Evolutionary conservation across 176 grass and related monocot genomes (phyloP).

Genomic region (Eleusine indica): DNA sequence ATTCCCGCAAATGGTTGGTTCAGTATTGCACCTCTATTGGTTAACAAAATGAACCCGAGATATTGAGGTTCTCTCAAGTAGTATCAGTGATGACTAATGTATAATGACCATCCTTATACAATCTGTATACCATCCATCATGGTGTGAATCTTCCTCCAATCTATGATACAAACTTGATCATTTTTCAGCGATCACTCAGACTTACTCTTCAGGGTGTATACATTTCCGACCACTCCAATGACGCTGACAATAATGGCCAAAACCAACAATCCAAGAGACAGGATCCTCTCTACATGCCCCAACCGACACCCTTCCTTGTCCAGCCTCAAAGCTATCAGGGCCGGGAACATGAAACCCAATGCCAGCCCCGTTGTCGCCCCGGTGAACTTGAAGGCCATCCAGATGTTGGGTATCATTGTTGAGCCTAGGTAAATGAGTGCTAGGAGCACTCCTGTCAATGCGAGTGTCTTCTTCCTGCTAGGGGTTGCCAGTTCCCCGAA

Average conservation of each 20-base stretch:
- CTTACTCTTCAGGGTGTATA: conserved; percentile 75
- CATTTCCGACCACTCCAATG: conserved; percentile 74
- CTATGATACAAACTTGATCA: conserved; percentile 28
- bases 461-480: conserved; percentile 68
- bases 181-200: conserved; percentile 52
- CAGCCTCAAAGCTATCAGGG: conserved; percentile 73
- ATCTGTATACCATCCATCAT: conserved; percentile 23
- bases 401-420: conserved; percentile 92
- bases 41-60: conserved; percentile 39
- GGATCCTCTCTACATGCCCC: conserved; percentile 53
- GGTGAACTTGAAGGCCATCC: conserved; percentile 97
- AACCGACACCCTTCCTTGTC: conserved; percentile 69
- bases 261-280: conserved; percentile 67
- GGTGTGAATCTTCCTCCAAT: conserved; percentile 22
- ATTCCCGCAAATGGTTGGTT: background rate
- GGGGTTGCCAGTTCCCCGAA: conserved; percentile 48
- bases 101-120: conserved; percentile 11
- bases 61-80: conserved; percentile 34
- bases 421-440: conserved; percentile 80
- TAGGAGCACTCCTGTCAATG: conserved; percentile 80
- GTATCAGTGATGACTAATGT: conserved; percentile 36
- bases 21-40: background rate
- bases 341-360: conserved; percentile 89
- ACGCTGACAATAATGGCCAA: conserved; percentile 68
- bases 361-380: conserved; percentile 87